Percentiles rank a stretch among this genome's conserved stretches.
Conservation (phyloP, 345 rosid species). For the Excoecaria agallocha region DNA sequence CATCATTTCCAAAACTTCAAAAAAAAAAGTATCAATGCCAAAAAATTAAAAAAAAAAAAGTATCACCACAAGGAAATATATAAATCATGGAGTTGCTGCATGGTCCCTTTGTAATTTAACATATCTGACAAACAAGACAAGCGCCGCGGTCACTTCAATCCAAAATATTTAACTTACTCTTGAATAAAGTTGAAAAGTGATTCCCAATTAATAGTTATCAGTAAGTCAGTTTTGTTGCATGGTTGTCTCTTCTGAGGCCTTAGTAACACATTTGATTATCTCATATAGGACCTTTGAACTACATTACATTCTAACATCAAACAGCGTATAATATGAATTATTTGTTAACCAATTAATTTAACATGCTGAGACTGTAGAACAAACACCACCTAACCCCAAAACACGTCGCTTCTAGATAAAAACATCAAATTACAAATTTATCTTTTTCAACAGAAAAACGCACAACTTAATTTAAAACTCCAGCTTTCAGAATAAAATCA, state of each 20-base stretch:
- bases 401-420: not conserved
- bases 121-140: not conserved
- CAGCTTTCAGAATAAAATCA: not conserved
- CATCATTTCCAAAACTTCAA: not conserved
- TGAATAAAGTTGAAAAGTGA: not conserved
- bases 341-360: not conserved
- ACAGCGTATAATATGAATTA: not conserved
- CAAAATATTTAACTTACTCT: conserved; percentile 1
- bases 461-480: not conserved
- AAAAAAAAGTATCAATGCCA: too few species aligned
- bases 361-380: not conserved
- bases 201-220: not conserved
- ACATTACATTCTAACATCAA: not conserved
- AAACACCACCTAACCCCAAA: not conserved
- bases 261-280: not conserved
- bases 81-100: not conserved
- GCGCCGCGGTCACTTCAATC: not conserved
- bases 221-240: too few species aligned
- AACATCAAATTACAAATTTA: not conserved
- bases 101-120: not conserved
- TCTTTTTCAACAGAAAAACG: not conserved
- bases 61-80: not conserved
- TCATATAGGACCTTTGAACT: not conserved
- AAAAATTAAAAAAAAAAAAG: too few species aligned
- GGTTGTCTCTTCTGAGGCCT: too few species aligned